A percentile compares a stretch with the other conserved stretches of the same genome.
phyloP scores from a whole-genome alignment of 768 basidiomycete species.

The Lactarius sanguifluus region DNA sequence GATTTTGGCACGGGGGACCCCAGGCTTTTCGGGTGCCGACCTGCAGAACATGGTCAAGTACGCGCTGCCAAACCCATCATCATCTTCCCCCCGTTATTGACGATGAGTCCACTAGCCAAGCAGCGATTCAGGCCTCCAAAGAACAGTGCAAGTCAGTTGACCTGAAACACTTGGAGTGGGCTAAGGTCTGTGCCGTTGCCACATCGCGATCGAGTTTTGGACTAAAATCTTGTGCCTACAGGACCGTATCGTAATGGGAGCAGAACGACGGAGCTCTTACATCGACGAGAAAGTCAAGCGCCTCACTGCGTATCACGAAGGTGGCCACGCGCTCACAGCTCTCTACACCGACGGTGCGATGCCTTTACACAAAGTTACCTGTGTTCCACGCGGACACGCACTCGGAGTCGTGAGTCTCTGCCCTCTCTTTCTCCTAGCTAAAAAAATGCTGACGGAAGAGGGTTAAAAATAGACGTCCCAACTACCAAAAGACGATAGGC shows the following conservation, averaged over 20 bases:
- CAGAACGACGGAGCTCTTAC: conserved; percentile 86
- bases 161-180: conserved; percentile 94
- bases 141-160: conserved; percentile 72
- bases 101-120: conserved; percentile 51
- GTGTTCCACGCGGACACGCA: conserved; percentile 93
- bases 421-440: background rate
- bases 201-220: background rate
- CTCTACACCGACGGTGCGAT: conserved; percentile 93
- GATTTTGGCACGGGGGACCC: conserved; percentile 88
- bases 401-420: conserved; percentile 72
- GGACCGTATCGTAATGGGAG: conserved; percentile 97
- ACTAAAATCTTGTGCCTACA: conserved; percentile 30
- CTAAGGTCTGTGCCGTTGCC: conserved; percentile 60
- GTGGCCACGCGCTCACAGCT: conserved; percentile 92
- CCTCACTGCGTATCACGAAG: conserved; percentile 97
- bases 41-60: conserved; percentile 96
- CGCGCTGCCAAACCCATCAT: conserved; percentile 34
- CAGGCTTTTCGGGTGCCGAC: conserved; percentile 97
- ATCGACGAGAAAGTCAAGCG: conserved; percentile 85
- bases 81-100: conserved; percentile 4
- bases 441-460: background rate
- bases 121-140: conserved; percentile 92
- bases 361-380: conserved; percentile 97
- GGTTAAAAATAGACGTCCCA: conserved; percentile 54
- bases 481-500: conserved; percentile 75